Evolutionary conservation across 2,329 filamentous ascomycete species (phyloP), one percentile per base, ranked within the genome.

Genomic region (Neofusicoccum umdonicola): DNA sequence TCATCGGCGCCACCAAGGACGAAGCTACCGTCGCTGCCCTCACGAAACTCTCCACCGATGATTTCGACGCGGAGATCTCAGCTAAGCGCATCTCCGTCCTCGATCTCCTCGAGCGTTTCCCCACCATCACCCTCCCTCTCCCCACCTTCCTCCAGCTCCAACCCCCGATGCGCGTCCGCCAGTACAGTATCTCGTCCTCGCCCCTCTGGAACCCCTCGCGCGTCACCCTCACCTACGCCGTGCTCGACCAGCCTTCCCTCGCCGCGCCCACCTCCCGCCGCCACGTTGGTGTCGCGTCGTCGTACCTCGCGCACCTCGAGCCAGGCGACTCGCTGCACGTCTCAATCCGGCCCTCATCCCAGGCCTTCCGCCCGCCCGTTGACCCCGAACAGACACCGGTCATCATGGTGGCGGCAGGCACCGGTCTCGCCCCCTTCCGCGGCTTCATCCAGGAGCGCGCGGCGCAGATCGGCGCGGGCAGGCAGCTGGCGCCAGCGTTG

Each of bases 131-230:
- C 2, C 76, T 94, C 0, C 83, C 90, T 0, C 83, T 95, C 27
- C 83, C 83, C 3, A 78, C 85, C 17, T 94, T 90, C 78, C 81
- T 95, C 7, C 82, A 83, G 39, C 88, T 92, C 82, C 83, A 93
- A 84, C 89, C 90, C 1, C 88, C 90, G 0, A 91, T 95, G 87
- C 87, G 90, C 34, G 83, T 91, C 44, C 85, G 90, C n/a, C 88
- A 91, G 74, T 93, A 93, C 80, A 91, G 88, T 37, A 92, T 93
- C 71, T 92, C 90, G 0, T 92, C 90, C 0, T 91, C 90, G 0
- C 89, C 90, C 0, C 80, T 91, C 0, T 81, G 79, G 67, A 83
- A 88, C 67, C 80, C 85, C 0, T 79, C 77, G 11, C 81, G 81
- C 65, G 84, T 85, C 58, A 88, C 88, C 0, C 82, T 93, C 31